Evolutionary conservation across 208 protist species (phyloP), one percentile per base, ranked within the genome.

Genomic region (Porcisia deanei): DNA sequence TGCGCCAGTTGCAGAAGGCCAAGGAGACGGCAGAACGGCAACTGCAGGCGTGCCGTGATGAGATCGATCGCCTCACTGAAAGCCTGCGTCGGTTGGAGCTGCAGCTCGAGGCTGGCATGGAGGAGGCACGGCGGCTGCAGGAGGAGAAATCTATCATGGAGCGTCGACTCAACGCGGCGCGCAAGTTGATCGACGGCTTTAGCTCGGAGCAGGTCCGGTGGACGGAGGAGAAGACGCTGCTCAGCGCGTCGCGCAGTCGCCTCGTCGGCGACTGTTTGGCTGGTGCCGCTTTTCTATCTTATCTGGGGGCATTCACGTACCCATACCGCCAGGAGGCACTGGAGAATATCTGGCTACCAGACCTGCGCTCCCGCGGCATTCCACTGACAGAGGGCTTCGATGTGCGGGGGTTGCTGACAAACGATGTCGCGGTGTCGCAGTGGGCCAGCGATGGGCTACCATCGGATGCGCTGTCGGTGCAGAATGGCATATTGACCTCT

Each of bases 251-350:
- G 59, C 85, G 94, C 41, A 87, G 92, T 68, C 86, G 91, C 10
- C 88, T 99, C 37, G 87, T 99, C 53, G 99, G 99, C 53, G 99
- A 99, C 86, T 99, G 98, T 81, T 90, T 99, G n/a, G 85, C 99
- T 12, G 94, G 95, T 2, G 90, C 98, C 3, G 94, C 97, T 8
- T 99, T 99, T 80, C 81, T 99, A 22, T 99, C 95, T 12, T 99
- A 99, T 89, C 84, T 98, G 39, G 99, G 98, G 39, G 96, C 98
- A 34, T 99, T 99, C 82, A 99, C 96, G 12, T 98, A 98, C 69
- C 96, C 98, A 22, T 99, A 99, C 89, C 92, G 99, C 22, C 80
- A 94, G 49, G 87, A 96, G 76, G 94, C 99, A 64, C 71, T 99
- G 30, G 84, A 99, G 53, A 84, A 84, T 7, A 77, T 94, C 63